These are phyloP conservation scores for Lasiosphaeris hirsuta DNA, from an alignment of 495 filamentous ascomycete species.

Conservation along the genomic window DNA sequence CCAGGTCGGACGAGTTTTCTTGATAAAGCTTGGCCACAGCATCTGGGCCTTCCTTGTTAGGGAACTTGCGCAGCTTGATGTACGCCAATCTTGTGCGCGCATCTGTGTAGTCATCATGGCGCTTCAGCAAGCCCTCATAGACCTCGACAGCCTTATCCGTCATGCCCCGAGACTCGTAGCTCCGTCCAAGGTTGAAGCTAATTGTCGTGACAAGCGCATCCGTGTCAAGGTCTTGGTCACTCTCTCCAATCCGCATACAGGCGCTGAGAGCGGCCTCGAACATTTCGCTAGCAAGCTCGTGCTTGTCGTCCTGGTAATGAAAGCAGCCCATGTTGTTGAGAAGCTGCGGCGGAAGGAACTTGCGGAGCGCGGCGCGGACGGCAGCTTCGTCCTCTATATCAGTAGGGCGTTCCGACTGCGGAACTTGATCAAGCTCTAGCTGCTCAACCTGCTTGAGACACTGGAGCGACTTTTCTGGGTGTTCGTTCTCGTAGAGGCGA, in stretches of 20 bases:
- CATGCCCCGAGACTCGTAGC: slow-evolving; percentile 80
- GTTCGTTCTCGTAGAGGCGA: slow-evolving; percentile 79
- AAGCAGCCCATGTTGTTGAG: slow-evolving; percentile 98
- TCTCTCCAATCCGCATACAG: slow-evolving; percentile 72
- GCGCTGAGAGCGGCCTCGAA: slow-evolving; percentile 85
- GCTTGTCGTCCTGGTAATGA: slow-evolving; percentile 81
- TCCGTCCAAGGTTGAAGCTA: slow-evolving; percentile 94
- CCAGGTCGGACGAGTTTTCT: slow-evolving; percentile 72
- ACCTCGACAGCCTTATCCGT: slow-evolving; percentile 79
- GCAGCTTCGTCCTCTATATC: slow-evolving; percentile 59
- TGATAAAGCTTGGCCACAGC: slow-evolving; percentile 77
- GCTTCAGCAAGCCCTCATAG: slow-evolving; percentile 77
- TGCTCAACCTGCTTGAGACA: slow-evolving; percentile 88
- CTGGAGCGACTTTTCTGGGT: slow-evolving; percentile 85
- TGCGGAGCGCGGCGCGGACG: slow-evolving; percentile 58
- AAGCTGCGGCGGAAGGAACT: slow-evolving; percentile 79
- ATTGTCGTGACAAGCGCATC: slow-evolving; percentile 92
- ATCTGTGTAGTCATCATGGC: slow-evolving; percentile 88
- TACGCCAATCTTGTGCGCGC: slow-evolving; percentile 84
- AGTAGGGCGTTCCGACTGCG: slow-evolving; percentile 62
- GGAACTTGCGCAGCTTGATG: slow-evolving; percentile 78
- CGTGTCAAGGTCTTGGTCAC: slow-evolving; percentile 66
- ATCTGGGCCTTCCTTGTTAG: slow-evolving; percentile 81
- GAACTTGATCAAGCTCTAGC: slow-evolving; percentile 71
- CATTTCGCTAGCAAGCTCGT: slow-evolving; percentile 72